Conservation (phyloP, 164 flowering plant species). For the grape (Vitis vinifera) region DNA sequence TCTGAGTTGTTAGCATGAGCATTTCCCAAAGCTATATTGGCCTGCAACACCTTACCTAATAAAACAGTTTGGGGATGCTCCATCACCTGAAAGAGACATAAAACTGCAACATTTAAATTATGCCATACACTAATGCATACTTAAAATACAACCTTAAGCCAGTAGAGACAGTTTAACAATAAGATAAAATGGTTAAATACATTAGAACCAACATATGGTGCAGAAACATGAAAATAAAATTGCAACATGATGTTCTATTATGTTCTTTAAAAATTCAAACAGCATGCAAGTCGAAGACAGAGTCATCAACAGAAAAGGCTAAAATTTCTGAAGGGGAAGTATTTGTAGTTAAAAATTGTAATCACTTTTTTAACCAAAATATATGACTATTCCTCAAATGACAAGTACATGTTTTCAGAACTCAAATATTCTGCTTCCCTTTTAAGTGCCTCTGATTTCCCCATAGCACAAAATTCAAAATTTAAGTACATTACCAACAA, state of each 20-base stretch:
- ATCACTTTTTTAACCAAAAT: background rate
- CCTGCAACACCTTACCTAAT: slow-evolving; percentile 53
- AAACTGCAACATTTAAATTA: slow-evolving; percentile 4
- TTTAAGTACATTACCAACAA: too few relatives aligned
- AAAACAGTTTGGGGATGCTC: slow-evolving; percentile 82
- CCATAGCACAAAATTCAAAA: too few relatives aligned
- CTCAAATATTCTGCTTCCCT: too few relatives aligned
- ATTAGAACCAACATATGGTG: background rate
- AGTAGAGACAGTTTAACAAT: background rate
- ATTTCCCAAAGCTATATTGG: slow-evolving; percentile 54
- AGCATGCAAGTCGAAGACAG: too few relatives aligned
- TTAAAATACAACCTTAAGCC: background rate
- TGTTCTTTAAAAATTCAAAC: too few relatives aligned
- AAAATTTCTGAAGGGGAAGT: too few relatives aligned
- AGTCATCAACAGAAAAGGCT: too few relatives aligned
- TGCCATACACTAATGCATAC: background rate
- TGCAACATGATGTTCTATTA: too few relatives aligned
- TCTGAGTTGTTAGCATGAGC: slow-evolving; percentile 43
- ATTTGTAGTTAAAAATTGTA: too few relatives aligned
- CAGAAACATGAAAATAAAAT: too few relatives aligned
- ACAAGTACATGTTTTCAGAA: background rate
- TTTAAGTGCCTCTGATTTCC: too few relatives aligned
- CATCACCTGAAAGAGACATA: slow-evolving; percentile 49
- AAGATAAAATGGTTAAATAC: background rate
- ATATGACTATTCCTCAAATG: background rate